Conservation (phyloP, 2,329 filamentous ascomycete species). For the Rhytidhysteron rufulum region DNA sequence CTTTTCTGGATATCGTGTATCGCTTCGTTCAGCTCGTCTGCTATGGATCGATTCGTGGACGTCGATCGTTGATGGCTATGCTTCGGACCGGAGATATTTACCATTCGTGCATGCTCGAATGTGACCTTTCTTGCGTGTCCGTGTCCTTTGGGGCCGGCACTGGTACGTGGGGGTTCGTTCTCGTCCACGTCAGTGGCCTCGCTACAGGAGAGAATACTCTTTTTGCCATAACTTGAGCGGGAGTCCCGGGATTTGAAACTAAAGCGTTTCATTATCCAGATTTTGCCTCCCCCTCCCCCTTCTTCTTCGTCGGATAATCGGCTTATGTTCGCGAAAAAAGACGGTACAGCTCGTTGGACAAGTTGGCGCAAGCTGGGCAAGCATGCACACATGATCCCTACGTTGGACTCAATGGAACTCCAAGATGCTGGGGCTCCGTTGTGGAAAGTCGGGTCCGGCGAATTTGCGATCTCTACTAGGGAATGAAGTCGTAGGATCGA, state of each 20-base stretch:
- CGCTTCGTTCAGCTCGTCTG: not conserved
- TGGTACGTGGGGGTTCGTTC: not conserved
- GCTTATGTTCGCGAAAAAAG: conserved; percentile 20
- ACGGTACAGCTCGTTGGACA: conserved; percentile 36
- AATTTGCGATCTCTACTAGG: conserved; percentile 24
- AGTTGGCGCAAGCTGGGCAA: conserved; percentile 33
- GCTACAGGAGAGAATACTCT: not conserved
- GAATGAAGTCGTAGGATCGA: conserved; percentile 31
- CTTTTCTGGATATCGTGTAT: too few species aligned
- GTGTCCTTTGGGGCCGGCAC: not conserved
- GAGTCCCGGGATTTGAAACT: not conserved
- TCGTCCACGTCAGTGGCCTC: not conserved
- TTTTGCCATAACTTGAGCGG: not conserved
- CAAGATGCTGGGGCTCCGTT: conserved; percentile 28
- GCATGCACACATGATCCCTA: conserved; percentile 32
- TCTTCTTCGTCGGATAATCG: not conserved
- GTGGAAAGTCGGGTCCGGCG: conserved; percentile 27
- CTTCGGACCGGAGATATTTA: not conserved
- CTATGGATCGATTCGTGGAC: not conserved
- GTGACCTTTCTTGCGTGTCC: not conserved
- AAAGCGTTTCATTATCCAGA: too few species aligned
- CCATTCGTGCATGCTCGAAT: not conserved
- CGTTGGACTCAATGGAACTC: conserved; percentile 29
- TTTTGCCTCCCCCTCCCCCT: not conserved
- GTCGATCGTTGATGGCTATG: too few species aligned